Evolutionary conservation across 805 yeast species (phyloP), one percentile per base, ranked within the genome.

Genomic region (Starmerella apicola): DNA sequence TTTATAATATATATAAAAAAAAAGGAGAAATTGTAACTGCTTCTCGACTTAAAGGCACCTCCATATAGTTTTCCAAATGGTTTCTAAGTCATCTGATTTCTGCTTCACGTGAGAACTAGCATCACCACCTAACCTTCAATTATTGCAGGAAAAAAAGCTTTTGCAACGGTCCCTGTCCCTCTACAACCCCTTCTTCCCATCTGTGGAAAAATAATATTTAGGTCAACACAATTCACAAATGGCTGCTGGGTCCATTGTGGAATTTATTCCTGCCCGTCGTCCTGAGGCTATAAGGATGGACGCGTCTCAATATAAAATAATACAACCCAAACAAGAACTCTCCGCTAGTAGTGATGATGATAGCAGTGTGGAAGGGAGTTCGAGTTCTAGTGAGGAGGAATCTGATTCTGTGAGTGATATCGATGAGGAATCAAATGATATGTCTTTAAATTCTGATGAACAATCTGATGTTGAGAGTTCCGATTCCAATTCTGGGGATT

Each of bases 261-360:
- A 56, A 3, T 83, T 82, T 58, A 74, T 70, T 39, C 65, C 74
- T 3, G 85, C 82, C 13, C 71, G 67, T 46, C 61, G 61, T 39
- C 71, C 75, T 5, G 80, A 73, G 53, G 60, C 64, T 17, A 63
- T 64, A 12, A 38, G 36, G 8, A 34, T 36, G 34, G 43, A 45
- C 18, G 27, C 39, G 3, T 33, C 41, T 9, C 22, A 37, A 32
- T 46, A 36, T 32, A 41, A 46, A 37, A 30, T 45, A 5, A 46
- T 46, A 16, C 24, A 40, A 13, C 30, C 41, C 3, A 13, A 24
- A 15, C 9, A 24, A 24, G 27, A 24, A 24, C 12, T 24, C 13
- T 9, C 27, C 13, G 27, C 27, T 24, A 9, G 12, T 9, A 24
- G 27, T 24, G 27, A 7, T 7, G 30, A 13, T 27, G 30, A 27